A percentile compares a stretch with the other conserved stretches of the same genome.
Conservation (phyloP, 2,329 filamentous ascomycete species). For the Laburnicola sp. region DNA sequence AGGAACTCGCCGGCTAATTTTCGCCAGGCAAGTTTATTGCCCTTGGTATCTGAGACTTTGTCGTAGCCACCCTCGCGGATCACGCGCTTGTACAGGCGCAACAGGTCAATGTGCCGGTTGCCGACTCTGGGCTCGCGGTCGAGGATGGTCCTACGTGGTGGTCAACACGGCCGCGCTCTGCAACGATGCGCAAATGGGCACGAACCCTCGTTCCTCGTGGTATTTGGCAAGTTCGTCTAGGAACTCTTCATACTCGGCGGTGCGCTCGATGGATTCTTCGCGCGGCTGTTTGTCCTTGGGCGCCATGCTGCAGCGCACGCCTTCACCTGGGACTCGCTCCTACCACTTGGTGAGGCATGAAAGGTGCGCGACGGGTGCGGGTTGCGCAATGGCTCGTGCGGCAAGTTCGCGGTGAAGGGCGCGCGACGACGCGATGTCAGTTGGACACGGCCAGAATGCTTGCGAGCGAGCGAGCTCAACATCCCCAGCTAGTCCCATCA, state of each 20-base stretch:
- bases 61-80: constrained; percentile 82
- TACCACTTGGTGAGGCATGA: constrained; percentile 25
- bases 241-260: constrained; percentile 75
- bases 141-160: constrained; percentile 62
- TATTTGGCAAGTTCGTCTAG: constrained; percentile 72
- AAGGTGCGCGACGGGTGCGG: constrained; percentile 21
- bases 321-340: constrained; percentile 21
- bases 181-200: constrained; percentile 19
- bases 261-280: constrained; percentile 53
- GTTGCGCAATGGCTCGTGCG: constrained; percentile 28
- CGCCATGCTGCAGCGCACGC: constrained; percentile 51
- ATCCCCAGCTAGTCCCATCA: constrained; percentile 23
- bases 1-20: constrained; percentile 76
- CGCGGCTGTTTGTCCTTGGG: constrained; percentile 45
- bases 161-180: constrained; percentile 26
- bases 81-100: constrained; percentile 77
- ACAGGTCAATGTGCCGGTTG: constrained; percentile 72
- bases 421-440: constrained; percentile 39
- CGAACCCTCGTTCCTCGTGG: constrained; percentile 73
- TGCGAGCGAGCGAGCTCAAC: constrained; percentile 16
- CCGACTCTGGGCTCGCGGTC: constrained; percentile 83
- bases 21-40: constrained; percentile 84
- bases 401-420: constrained; percentile 22
- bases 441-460: constrained; percentile 35
- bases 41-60: constrained; percentile 65